Conservation (phyloP, 2,329 filamentous ascomycete species). For the Xylaria sp. region DNA sequence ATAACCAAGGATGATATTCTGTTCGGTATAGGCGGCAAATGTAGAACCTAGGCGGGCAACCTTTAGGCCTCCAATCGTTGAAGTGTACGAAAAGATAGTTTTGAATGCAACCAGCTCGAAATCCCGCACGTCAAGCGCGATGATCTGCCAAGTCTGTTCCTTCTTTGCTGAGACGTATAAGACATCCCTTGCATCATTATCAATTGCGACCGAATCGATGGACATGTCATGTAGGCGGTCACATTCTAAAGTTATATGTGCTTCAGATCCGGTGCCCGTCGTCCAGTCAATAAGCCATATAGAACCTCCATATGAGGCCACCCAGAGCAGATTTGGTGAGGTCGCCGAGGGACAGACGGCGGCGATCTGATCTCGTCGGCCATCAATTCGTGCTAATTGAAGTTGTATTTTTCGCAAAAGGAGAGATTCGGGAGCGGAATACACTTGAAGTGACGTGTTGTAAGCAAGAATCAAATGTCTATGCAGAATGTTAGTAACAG, state of each 20-base stretch:
- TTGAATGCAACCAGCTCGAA: constrained; percentile 48
- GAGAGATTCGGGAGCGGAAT: constrained; percentile 82
- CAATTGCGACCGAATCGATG: constrained; percentile 54
- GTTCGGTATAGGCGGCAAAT: constrained; percentile 65
- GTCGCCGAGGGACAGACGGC: constrained; percentile 58
- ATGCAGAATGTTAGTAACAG: constrained; percentile 41
- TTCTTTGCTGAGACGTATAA: constrained; percentile 60
- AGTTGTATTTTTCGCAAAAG: constrained; percentile 77
- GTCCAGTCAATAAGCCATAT: constrained; percentile 70
- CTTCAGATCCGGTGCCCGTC: constrained; percentile 55
- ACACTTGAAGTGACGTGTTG: constrained; percentile 79
- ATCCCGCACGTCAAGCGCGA: constrained; percentile 57
- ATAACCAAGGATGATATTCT: constrained; percentile 70
- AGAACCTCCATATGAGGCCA: constrained; percentile 66
- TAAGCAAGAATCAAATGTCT: constrained; percentile 82
- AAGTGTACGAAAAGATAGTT: constrained; percentile 52
- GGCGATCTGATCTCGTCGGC: constrained; percentile 52
- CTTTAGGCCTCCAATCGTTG: constrained; percentile 59
- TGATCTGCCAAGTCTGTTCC: constrained; percentile 54
- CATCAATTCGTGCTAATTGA: constrained; percentile 48
- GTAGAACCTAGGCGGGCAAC: constrained; percentile 65
- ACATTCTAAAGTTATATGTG: constrained; percentile 56
- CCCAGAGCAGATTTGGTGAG: constrained; percentile 64
- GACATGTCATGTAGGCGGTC: constrained; percentile 59
- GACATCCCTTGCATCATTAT: constrained; percentile 54